Percentiles rank a stretch among this genome's conserved stretches.
Conservation (phyloP, 2,329 filamentous ascomycete genomes). For the Shiraia sp. region DNA sequence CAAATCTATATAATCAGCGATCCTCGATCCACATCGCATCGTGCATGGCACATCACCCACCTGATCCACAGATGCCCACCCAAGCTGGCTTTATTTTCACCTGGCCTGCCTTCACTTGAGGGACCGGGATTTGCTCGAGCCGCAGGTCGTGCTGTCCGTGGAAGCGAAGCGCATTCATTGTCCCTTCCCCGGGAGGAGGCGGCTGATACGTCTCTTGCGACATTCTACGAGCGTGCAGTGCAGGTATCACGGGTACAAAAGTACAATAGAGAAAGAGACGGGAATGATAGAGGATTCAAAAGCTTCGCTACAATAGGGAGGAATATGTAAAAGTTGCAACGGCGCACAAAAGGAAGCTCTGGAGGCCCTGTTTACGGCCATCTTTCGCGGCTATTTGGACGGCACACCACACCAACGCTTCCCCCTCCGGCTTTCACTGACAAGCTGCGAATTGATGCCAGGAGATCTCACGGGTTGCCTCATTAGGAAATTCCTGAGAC, state of each 20-base stretch:
- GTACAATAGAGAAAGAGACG: background rate
- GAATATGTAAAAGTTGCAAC: no score
- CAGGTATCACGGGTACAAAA: background rate
- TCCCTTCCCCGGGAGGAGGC: slow-evolving; percentile 20
- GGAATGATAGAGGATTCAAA: no score
- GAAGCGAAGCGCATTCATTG: slow-evolving; percentile 54
- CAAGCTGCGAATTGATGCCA: background rate
- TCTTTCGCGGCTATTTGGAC: no score
- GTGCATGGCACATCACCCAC: slow-evolving; percentile 15
- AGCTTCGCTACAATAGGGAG: no score
- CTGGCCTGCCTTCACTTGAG: slow-evolving; percentile 45
- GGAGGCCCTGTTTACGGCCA: no score
- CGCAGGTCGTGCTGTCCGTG: slow-evolving; percentile 51
- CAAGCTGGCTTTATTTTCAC: slow-evolving; percentile 50
- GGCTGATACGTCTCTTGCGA: slow-evolving; percentile 16
- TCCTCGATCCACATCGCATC: background rate
- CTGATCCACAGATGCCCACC: slow-evolving; percentile 49
- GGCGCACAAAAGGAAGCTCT: no score
- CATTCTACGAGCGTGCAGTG: background rate
- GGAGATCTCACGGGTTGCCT: background rate
- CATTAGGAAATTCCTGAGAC: slow-evolving; percentile 1
- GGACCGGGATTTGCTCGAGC: slow-evolving; percentile 49
- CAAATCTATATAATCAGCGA: slow-evolving; percentile 37
- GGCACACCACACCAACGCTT: no score
- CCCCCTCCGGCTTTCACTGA: no score